Percentiles rank a stretch among this genome's conserved stretches.
phyloP scores from a whole-genome alignment of 2,329 filamentous ascomycete species.

The Monilinia polystroma region DNA sequence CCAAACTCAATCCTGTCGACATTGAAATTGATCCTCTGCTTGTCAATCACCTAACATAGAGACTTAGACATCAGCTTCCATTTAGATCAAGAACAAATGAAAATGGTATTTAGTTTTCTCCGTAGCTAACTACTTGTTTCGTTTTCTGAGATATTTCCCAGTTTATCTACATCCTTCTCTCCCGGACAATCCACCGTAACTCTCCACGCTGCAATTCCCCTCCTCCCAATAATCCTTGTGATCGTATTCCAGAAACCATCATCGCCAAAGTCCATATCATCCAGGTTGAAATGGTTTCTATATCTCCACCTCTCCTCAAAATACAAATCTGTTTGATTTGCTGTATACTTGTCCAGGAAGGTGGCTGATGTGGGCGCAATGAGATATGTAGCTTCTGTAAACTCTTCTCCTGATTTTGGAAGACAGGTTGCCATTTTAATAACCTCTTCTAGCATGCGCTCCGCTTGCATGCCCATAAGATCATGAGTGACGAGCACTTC shows the following conservation, averaged over 20 bases:
- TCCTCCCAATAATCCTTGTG: constrained; percentile 61
- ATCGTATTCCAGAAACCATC: constrained; percentile 74
- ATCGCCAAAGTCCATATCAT: constrained; percentile 76
- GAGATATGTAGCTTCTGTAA: constrained; percentile 62
- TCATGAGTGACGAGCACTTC: constrained; percentile 68
- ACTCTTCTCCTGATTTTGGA: constrained; percentile 58
- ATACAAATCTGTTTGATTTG: constrained; percentile 47
- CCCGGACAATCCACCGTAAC: constrained; percentile 46
- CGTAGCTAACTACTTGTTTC: not conserved
- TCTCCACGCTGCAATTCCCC: constrained; percentile 62
- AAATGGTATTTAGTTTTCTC: constrained; percentile 17
- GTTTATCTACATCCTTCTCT: not conserved
- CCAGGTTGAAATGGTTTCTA: constrained; percentile 68
- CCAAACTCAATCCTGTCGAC: not conserved
- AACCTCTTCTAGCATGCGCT: constrained; percentile 59
- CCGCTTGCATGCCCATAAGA: constrained; percentile 69
- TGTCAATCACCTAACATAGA: not conserved
- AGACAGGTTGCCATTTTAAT: constrained; percentile 59
- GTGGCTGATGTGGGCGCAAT: constrained; percentile 70
- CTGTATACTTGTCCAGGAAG: constrained; percentile 64
- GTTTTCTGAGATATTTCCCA: not conserved
- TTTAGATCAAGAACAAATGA: constrained; percentile 7
- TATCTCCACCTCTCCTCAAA: constrained; percentile 72
- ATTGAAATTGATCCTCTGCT: not conserved
- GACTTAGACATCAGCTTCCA: not conserved